Base-by-base conservation (phyloP, 805 yeast species). In the Wickerhamiella hasegawae region DNA sequence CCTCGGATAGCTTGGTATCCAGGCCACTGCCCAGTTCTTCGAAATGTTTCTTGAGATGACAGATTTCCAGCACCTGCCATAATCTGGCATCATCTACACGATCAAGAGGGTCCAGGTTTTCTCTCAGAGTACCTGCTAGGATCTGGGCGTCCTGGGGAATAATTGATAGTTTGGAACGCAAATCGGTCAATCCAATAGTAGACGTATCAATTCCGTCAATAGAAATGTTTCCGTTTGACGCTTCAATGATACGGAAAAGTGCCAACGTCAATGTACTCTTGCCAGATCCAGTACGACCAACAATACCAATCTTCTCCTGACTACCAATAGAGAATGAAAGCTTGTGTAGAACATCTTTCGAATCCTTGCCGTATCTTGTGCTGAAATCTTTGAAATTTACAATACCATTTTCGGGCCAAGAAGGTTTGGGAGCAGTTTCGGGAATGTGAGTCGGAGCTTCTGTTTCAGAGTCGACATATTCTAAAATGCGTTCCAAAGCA, bases 201-300 rank as follows among this genome's bases (percentile, higher is more conserved):
- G 72, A 62, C 3, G 80, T 80, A 45, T 78, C 58, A n/a, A 80
- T 50, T 19, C 68, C 73, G 59, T 85, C 95, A 42, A 84, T 77
- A 11, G 60, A 62, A 45, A 84, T 79, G 20, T 60, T 54, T 14
- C 92, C 92, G n/a, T 55, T 58, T n/a, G 73, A 71, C 1, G 78
- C 68, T 56, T 85, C 95, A 47, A 85, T 76, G 32, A 84, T 73
- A 46, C 96, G 64, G 65, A 81, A 84, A 23, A 84, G 57, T n/a
- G 40, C 21, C 28, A 82, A 59, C 0, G 94, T 78, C 48, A 84
- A 64, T 2, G 93, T 74, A 0, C 87, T 76, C 54, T 84, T 84
- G 42, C 97, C 97, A 3, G 96, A 95, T 42, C 97, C 97, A 0
- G 97, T 85, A 52, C 97, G 71, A 22, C 97, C 97, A 36, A 87